Base-by-base conservation (phyloP, 768 basidiomycete species). In the Collybia sp. region DNA sequence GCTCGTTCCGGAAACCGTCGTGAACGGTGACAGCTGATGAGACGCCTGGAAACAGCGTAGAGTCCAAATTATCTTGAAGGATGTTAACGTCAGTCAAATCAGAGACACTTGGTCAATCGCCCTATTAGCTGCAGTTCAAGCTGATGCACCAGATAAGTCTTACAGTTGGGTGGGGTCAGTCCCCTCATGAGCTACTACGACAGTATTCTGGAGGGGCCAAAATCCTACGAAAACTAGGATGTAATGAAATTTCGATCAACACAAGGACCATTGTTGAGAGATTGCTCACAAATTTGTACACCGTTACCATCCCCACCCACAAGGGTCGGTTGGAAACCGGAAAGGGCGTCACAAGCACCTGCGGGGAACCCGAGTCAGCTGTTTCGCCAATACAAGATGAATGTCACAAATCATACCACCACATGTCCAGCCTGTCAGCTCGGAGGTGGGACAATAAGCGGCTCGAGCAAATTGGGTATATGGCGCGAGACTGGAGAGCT, bases 161-260 rank as follows among this genome's bases (percentile, higher is more conserved):
- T 51, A 81, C 80, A 83, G 53, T 47, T 76, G 57, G 0, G 63
- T 71, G 6, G 80, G 76, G 48, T 83, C 76, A 5, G 82, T 83
- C 12, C 82, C 82, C 55, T 83, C 68, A 51, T 82, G 81, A 1
- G 74, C 75, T 6, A 83, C 77, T n/a, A 83, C 70, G 32, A 82
- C 69, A 2, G 77, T 66, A 45, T 72, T 66, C 48, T 73, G 60
- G 6, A 63, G 50, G 1, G 74, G 72, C 68, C 76, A 80, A 52
- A 74, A 80, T 6, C 82, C 81, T 15, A 82, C 78, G 52, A 71
- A 81, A 52, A 64, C 79, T 81, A 44, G 4, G 17, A 31, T 37
- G 6, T 31, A 41, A 43, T 37, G 20, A 33, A 31, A 15, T 40
- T 34, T 6, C 17, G 17, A 15, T n/a, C 6, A 8, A 9, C 32